phyloP scores from a whole-genome alignment of 768 basidiomycete genomes.

The Suillus decipiens region DNA sequence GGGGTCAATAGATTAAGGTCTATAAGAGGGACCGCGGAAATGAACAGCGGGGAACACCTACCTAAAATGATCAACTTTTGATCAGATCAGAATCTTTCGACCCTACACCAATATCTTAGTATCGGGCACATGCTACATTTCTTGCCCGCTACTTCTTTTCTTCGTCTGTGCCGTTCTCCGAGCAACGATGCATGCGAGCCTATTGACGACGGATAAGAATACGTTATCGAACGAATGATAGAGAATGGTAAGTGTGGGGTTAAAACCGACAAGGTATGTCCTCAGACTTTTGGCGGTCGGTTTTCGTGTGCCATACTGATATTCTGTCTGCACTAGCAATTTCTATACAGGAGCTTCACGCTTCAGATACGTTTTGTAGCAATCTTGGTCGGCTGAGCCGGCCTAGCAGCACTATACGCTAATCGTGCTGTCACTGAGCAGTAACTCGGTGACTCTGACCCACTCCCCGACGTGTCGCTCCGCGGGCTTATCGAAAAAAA shows the following conservation, averaged over 20 bases:
- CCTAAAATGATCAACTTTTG: too few relatives aligned
- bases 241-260: background rate
- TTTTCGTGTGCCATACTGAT: background rate
- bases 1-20: too few relatives aligned
- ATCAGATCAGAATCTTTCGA: too few relatives aligned
- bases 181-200: background rate
- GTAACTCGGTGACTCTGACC: too few relatives aligned
- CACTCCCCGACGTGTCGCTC: too few relatives aligned
- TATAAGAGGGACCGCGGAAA: too few relatives aligned
- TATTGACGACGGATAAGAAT: background rate
- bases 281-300: background rate
- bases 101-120: too few relatives aligned
- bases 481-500: too few relatives aligned
- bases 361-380: background rate
- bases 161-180: background rate
- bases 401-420: too few relatives aligned
- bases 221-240: background rate
- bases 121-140: background rate
- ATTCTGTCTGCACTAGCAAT: background rate
- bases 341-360: background rate
- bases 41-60: too few relatives aligned
- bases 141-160: background rate
- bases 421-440: too few relatives aligned
- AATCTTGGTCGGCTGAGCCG: too few relatives aligned
- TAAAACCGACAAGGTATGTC: background rate